phyloP scores from a whole-genome alignment of 2,329 filamentous ascomycete genomes.

The Achaetomium macrosporum region DNA sequence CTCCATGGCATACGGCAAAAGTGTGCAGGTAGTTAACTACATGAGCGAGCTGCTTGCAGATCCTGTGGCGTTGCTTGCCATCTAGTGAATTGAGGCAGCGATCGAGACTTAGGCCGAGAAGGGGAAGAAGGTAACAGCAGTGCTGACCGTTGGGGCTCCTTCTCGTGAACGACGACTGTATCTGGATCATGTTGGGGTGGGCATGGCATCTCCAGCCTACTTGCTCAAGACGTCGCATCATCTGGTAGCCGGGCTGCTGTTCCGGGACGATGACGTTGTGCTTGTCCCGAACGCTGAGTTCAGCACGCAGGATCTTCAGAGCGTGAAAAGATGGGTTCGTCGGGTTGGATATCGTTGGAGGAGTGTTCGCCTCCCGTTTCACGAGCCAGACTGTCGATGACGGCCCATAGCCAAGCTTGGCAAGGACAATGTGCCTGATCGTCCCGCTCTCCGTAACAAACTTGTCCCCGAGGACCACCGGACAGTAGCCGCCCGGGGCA shows the following conservation, averaged over 20 bases:
- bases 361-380: too few relatives aligned
- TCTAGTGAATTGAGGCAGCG: background rate
- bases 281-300: background rate
- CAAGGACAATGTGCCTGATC: background rate
- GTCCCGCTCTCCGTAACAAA: background rate
- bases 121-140: background rate
- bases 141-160: background rate
- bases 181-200: background rate
- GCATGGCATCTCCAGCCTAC: background rate
- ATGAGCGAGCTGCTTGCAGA: background rate
- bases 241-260: background rate
- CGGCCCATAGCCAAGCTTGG: constrained; percentile 1
- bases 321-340: background rate
- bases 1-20: background rate
- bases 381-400: background rate
- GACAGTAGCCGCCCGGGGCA: background rate
- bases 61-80: background rate
- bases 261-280: too few relatives aligned
- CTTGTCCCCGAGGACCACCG: background rate
- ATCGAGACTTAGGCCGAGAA: background rate
- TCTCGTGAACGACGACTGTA: background rate
- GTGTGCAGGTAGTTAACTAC: background rate
- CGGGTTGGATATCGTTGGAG: background rate
- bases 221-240: background rate
- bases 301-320: constrained; percentile 1